Base-by-base conservation (phyloP, 2,329 filamentous ascomycete species). In the Colletotrichum tamarilloi region DNA sequence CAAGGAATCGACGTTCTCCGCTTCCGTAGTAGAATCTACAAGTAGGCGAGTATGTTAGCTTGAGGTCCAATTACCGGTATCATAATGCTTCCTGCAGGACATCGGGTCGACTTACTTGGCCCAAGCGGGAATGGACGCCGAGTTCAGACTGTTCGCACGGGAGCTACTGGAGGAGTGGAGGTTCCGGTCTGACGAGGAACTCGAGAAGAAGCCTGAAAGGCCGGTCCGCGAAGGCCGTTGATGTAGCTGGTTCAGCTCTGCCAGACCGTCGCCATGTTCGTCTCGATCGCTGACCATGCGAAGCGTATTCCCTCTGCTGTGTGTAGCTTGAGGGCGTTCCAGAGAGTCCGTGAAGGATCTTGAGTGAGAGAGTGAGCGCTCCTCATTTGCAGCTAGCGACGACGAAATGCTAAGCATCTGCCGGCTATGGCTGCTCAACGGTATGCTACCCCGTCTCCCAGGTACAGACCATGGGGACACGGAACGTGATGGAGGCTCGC, bases 21-120 rank as follows among this genome's bases (percentile, higher is more conserved):
- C 90, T 91, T 46, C 91, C 90, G 80, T 95, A 95, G 81, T 95
- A 95, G 19, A 94, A 83, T 76, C 87, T 91, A 53, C 4, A 28
- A 82, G 83, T 81, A 56, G 46, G 12, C 42, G 57, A 35, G 77
- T 68, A 19, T 78, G 76, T 60, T 38, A 67, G 68, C 42, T 35
- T 30, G 16, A 19, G 49, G 7, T 28, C 30, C 49, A 14, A 55
- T 6, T n/a, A 16, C 35, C 2, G 12, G 8, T 3, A 5, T 56
- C 2, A 14, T 24, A 24, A 24, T 56, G 9, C 11, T 32, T 22
- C 16, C 32, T 16, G 11, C 11, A 52, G 24, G 35, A 26, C 16
- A 3, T 12, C 9, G 16, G 16, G 28, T 28, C 19, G 60, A 55
- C 81, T 78, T 81, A 87, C 85, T 81, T 85, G 32, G 89, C 89